Evolutionary conservation across 2,329 filamentous ascomycete species (phyloP).

Genomic region (Fusarium piperis): DNA sequence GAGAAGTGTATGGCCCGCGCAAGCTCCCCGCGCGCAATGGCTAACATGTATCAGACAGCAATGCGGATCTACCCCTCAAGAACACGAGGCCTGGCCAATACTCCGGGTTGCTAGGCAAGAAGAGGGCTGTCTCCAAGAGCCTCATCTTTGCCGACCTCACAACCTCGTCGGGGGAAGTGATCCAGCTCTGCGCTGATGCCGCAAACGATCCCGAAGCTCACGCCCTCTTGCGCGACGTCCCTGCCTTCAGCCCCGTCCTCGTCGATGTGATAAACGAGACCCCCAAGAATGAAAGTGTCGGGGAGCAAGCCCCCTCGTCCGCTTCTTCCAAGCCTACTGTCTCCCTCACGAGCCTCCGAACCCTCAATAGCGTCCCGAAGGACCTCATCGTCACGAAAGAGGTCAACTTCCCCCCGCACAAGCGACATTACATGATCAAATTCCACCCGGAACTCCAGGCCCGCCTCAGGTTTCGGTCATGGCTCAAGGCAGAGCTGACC

Average conservation of each 20-base stretch:
- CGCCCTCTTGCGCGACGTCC: conserved; percentile 56
- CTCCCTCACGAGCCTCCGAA: conserved; percentile 66
- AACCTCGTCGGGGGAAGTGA: conserved; percentile 49
- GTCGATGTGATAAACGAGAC: conserved; percentile 53
- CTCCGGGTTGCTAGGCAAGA: conserved; percentile 75
- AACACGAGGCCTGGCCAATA: conserved; percentile 25
- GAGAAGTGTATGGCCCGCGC: conserved; percentile 42
- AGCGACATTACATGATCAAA: conserved; percentile 86
- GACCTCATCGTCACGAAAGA: conserved; percentile 81
- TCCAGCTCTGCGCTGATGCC: conserved; percentile 58
- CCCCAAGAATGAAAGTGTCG: conserved; percentile 20
- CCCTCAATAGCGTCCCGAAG: conserved; percentile 53
- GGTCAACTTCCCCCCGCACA: conserved; percentile 76
- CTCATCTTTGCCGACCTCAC: conserved; percentile 74
- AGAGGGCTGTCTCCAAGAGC: conserved; percentile 72
- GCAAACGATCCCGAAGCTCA: conserved; percentile 50
- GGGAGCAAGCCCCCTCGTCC: conserved; percentile 18
- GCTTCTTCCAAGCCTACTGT: conserved; percentile 61
- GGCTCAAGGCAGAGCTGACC: conserved; percentile 62
- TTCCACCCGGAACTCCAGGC: conserved; percentile 74
- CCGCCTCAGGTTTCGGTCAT: conserved; percentile 76
- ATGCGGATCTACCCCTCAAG: conserved; percentile 34
- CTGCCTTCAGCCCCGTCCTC: conserved; percentile 63
- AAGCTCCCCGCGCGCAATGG: not conserved
- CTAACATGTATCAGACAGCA: conserved; percentile 40